Conservation (phyloP, 1,284 basidiomycete species). For the Sutorius eximius region DNA sequence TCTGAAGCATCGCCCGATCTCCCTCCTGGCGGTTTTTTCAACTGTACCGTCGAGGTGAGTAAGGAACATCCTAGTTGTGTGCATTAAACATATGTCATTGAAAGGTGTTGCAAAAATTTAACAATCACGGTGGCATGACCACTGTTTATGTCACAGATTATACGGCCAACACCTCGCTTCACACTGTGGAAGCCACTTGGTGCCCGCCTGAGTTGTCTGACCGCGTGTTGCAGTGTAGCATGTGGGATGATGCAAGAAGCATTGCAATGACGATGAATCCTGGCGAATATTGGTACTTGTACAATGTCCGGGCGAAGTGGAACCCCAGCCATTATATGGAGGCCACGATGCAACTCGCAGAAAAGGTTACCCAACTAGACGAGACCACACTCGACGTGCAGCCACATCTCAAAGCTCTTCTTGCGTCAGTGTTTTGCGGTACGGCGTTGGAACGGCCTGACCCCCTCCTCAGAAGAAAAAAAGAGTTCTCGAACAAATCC, state of each 20-base stretch:
- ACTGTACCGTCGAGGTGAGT: constrained; percentile 67
- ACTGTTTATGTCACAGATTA: constrained; percentile 71
- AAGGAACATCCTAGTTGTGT: not conserved
- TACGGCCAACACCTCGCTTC: constrained; percentile 43
- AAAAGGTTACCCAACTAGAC: constrained; percentile 47
- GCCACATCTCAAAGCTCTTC: constrained; percentile 45
- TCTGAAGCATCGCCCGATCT: constrained; percentile 48
- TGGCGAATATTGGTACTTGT: constrained; percentile 55
- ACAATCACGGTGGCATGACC: constrained; percentile 40
- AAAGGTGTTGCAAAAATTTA: constrained; percentile 50
- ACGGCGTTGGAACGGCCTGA: constrained; percentile 8
- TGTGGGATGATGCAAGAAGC: constrained; percentile 52
- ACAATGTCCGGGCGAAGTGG: constrained; percentile 51
- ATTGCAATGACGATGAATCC: constrained; percentile 45
- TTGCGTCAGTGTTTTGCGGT: constrained; percentile 45
- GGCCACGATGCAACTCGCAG: constrained; percentile 47
- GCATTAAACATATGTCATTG: not conserved
- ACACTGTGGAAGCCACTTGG: constrained; percentile 42
- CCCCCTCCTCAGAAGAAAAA: constrained; percentile 50
- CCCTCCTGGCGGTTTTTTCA: constrained; percentile 55
- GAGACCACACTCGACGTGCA: constrained; percentile 40
- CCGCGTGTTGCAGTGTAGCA: constrained; percentile 51
- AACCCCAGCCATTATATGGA: constrained; percentile 47
- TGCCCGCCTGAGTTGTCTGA: constrained; percentile 47
- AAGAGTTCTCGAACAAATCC: constrained; percentile 38